Percentiles rank a stretch among this genome's conserved stretches.
Evolutionary conservation across 306 rosid species (phyloP).

Genomic region (Inga oerstediana): DNA sequence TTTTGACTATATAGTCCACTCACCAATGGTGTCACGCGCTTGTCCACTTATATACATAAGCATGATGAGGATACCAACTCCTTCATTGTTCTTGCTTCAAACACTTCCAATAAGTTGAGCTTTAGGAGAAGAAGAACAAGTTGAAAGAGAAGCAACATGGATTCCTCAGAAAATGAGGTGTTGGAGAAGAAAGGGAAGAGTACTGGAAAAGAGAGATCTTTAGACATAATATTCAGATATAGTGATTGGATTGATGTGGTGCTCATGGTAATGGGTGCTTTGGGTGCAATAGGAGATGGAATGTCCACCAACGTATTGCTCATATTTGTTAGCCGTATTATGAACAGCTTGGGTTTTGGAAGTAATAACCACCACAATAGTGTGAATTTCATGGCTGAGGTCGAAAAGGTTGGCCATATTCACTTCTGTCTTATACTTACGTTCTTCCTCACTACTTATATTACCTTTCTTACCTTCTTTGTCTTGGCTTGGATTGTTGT

Average conservation of each 20-base stretch:
- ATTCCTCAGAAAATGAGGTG: conserved; percentile 37
- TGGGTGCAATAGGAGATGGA: conserved; percentile 95
- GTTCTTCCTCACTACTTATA: neutral
- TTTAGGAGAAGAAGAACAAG: neutral
- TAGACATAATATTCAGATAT: conserved; percentile 60
- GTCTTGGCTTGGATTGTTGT: conserved; percentile 24
- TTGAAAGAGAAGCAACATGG: conserved; percentile 37
- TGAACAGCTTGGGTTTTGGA: conserved; percentile 85
- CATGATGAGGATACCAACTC: conserved; percentile 12
- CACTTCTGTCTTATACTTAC: neutral
- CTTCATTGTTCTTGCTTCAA: neutral
- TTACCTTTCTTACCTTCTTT: neutral
- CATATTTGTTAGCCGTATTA: conserved; percentile 78
- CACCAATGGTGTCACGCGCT: conserved; percentile 10
- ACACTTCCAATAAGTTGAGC: neutral
- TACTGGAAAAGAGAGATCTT: conserved; percentile 36
- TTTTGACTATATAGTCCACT: conserved; percentile 34
- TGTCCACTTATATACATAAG: conserved; percentile 13
- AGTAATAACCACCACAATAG: conserved; percentile 37
- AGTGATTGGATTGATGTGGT: conserved; percentile 76
- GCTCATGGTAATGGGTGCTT: conserved; percentile 75
- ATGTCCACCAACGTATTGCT: conserved; percentile 84
- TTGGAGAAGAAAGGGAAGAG: conserved; percentile 8
- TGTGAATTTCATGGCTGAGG: conserved; percentile 66
- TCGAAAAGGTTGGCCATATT: conserved; percentile 61